These are phyloP conservation scores for Chloranthus sessilifolius DNA, from an alignment of 164 flowering plant species.

Conservation along the genomic window DNA sequence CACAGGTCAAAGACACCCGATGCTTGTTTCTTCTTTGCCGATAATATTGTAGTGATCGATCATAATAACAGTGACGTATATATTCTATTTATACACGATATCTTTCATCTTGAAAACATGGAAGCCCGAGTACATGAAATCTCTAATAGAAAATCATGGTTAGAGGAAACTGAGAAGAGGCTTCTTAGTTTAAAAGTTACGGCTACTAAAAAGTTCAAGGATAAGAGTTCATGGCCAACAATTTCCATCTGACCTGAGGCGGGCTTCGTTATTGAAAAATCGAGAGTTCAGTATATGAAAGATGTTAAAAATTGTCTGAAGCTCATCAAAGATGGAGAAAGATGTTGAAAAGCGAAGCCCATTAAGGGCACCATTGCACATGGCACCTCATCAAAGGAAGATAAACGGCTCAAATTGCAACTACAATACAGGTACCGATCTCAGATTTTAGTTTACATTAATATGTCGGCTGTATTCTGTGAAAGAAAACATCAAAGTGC, in stretches of 20 bases:
- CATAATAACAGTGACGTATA: slow-evolving; percentile 68
- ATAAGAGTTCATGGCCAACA: slow-evolving; percentile 10
- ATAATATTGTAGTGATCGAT: slow-evolving; percentile 76
- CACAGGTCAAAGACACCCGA: slow-evolving; percentile 80
- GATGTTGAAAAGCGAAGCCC: slow-evolving; percentile 99
- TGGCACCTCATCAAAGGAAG: slow-evolving; percentile 63
- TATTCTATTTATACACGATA: slow-evolving; percentile 48
- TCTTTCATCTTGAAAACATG: slow-evolving; percentile 4
- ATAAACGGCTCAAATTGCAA: slow-evolving; percentile 52
- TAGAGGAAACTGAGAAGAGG: slow-evolving; percentile 59
- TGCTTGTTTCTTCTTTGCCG: slow-evolving; percentile 97
- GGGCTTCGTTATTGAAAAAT: slow-evolving; percentile 55
- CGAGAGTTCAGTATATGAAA: slow-evolving; percentile 61
- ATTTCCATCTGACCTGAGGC: slow-evolving; percentile 13
- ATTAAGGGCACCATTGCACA: slow-evolving; percentile 93
- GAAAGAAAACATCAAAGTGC: too few species aligned
- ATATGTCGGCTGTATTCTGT: too few species aligned
- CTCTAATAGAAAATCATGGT: slow-evolving; percentile 39
- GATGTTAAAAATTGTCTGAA: slow-evolving; percentile 69
- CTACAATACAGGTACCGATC: slow-evolving; percentile 85
- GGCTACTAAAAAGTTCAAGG: slow-evolving; percentile 9
- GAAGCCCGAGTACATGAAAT: slow-evolving; percentile 4
- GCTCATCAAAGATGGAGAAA: slow-evolving; percentile 89
- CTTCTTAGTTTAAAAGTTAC: slow-evolving; percentile 38
- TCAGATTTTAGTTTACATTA: too few species aligned